These are phyloP conservation scores for Nicotiana benthamiana DNA, from an alignment of 257 asterid species.

Conservation along the genomic window DNA sequence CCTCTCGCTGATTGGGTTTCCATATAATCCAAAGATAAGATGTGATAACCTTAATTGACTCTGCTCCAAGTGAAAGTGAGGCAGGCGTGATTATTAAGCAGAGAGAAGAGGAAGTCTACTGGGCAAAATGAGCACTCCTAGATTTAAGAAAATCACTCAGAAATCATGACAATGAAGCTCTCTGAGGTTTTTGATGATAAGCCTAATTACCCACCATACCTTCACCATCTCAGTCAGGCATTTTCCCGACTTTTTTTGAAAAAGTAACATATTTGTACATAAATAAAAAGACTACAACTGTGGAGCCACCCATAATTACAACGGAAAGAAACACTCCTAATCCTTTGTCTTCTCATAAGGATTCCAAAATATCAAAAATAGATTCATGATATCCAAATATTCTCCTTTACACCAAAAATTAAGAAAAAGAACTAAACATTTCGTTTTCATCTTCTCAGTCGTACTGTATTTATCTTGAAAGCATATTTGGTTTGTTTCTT, in stretches of 20 bases:
- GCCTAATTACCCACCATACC: neutral
- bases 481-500: too few species aligned
- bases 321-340: too few species aligned
- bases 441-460: too few species aligned
- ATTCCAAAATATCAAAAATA: too few species aligned
- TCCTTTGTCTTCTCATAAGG: too few species aligned
- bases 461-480: too few species aligned
- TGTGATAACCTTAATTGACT: neutral
- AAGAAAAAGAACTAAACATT: too few species aligned
- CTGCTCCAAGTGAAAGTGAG: neutral
- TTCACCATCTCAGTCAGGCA: constrained; percentile 2
- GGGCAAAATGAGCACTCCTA: neutral
- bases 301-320: too few species aligned
- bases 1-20: neutral
- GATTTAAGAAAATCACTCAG: neutral
- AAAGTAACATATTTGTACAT: too few species aligned
- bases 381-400: too few species aligned
- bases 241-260: neutral
- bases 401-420: too few species aligned
- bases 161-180: neutral
- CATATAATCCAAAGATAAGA: neutral
- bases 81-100: neutral
- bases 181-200: neutral
- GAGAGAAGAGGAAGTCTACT: neutral
- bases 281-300: too few species aligned